These are phyloP conservation scores for Leptosphaerulina australis DNA, from an alignment of 2,329 filamentous ascomycete species.

Conservation along the genomic window DNA sequence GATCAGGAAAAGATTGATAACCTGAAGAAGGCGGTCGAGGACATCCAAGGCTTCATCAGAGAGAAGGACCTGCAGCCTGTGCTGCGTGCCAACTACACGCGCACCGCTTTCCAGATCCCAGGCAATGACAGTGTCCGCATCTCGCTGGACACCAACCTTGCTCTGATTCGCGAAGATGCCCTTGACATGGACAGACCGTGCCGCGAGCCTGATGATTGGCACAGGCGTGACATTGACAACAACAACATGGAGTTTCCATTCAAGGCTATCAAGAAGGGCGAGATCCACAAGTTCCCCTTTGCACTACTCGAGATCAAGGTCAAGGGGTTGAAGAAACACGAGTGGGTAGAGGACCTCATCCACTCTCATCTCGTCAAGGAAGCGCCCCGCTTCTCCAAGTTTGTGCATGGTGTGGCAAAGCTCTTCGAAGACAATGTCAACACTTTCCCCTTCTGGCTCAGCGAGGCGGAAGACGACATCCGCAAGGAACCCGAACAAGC, in stretches of 20 bases:
- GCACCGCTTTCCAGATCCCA: conserved; percentile 96
- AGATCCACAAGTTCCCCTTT: conserved; percentile 88
- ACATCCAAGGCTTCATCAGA: conserved; percentile 80
- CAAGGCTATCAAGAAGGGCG: conserved; percentile 82
- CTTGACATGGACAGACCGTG: conserved; percentile 85
- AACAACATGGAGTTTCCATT: conserved; percentile 86
- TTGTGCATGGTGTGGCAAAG: conserved; percentile 88
- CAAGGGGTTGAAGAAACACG: conserved; percentile 69
- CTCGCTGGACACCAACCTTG: conserved; percentile 89
- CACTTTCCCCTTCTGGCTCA: conserved; percentile 93
- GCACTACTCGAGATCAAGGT: conserved; percentile 93
- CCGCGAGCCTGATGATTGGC: conserved; percentile 87
- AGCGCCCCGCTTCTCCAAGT: conserved; percentile 92
- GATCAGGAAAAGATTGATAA: conserved; percentile 68
- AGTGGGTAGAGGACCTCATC: conserved; percentile 93
- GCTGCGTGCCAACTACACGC: conserved; percentile 88
- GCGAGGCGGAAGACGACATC: conserved; percentile 90
- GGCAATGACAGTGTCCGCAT: conserved; percentile 88
- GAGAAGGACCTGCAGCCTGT: conserved; percentile 80
- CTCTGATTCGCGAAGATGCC: conserved; percentile 77
- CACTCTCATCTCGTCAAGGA: conserved; percentile 89
- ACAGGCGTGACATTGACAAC: conserved; percentile 86
- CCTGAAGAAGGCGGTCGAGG: conserved; percentile 73
- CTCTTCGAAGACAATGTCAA: conserved; percentile 96
- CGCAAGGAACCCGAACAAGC: conserved; percentile 88